These are phyloP conservation scores for Parastagonospora avenae DNA, from an alignment of 2,329 filamentous ascomycete genomes.

Conservation along the genomic window DNA sequence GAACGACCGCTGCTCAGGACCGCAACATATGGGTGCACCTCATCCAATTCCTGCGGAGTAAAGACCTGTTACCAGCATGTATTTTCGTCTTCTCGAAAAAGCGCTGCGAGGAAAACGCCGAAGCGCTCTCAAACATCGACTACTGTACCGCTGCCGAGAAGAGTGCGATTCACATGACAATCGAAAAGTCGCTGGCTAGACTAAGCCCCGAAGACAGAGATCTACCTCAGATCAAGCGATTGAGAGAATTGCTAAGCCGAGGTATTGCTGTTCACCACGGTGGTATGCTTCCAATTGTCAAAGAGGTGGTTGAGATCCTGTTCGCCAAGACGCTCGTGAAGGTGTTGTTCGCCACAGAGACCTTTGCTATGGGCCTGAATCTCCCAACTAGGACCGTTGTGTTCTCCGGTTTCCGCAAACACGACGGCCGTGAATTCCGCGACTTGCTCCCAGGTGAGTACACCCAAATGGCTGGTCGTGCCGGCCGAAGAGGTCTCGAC, in stretches of 20 bases:
- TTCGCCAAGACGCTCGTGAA: constrained; percentile 96
- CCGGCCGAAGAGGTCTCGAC: constrained; percentile 89
- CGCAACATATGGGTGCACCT: constrained; percentile 96
- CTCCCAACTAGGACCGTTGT: constrained; percentile 94
- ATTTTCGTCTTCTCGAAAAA: constrained; percentile 99
- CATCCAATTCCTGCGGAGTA: constrained; percentile 87
- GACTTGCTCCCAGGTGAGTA: constrained; percentile 95
- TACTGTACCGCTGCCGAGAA: constrained; percentile 94
- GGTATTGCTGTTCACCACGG: constrained; percentile 97
- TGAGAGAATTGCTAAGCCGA: constrained; percentile 82
- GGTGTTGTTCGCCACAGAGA: constrained; percentile 95
- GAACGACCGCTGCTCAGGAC: constrained; percentile 90
- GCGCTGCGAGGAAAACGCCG: constrained; percentile 94
- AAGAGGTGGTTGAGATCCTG: constrained; percentile 95
- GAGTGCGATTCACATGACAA: constrained; percentile 96
- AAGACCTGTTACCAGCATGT: constrained; percentile 85
- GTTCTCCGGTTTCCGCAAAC: constrained; percentile 95
- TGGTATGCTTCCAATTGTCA: constrained; percentile 91
- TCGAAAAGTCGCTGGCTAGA: constrained; percentile 91
- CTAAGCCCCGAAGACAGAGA: constrained; percentile 87
- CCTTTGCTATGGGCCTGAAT: constrained; percentile 98
- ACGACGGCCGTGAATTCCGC: constrained; percentile 89
- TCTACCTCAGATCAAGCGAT: constrained; percentile 88
- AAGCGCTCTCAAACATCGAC: constrained; percentile 92
- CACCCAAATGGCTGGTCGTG: constrained; percentile 97